Base-by-base conservation (phyloP, 179 eudicot genomes). In the Actinidia chinensis region DNA sequence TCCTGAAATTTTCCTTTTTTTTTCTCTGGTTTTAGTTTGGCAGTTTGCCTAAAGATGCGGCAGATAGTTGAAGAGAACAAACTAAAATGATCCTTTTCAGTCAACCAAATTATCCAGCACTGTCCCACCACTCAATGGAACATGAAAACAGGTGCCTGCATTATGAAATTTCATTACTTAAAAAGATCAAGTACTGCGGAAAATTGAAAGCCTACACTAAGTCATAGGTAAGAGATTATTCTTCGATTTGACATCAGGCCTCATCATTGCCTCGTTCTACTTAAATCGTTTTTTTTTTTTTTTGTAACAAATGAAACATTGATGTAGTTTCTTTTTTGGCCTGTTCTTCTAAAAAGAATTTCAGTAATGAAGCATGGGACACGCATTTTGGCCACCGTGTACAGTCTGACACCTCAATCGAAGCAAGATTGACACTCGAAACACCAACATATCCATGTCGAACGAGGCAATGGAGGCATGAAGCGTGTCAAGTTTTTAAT, bases 41-140 rank as follows among this genome's bases (percentile, higher is more conserved):
- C 89, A 95, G 99, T 95, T 95, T 76, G 70, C n/a, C 86, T 18
- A 94, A 82, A 84, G 96, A 86, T 43, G 82, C 78, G 91, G 85
- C 8, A 89, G 80, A 74, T 81, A 82, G 56, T 95, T 77, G 92
- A 94, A 81, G 99, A 95, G 86, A 81, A 82, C 63, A 95, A 92
- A 86, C 84, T 95, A 83, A 91, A 88, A 79, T 95, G 82, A 80
- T 82, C 74, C 94, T 94, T 70, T 77, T 86, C 76, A 74, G 82
- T 71, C 85, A 92, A 70, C 87, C 97, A 8, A 65, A 69, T 80
- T 92, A 94, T 74, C 87, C 91, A 23, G 90, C 85, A 55, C 58
- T 87, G 76, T 79, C n/a, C n/a, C 90, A 36, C 90, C 93, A 66
- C 68, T 84, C 74, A 86, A 86, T 79, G 92, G 84, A 79, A 74